These are phyloP conservation scores for Rhizopogon roseolus DNA, from an alignment of 768 basidiomycete species.

Conservation along the genomic window DNA sequence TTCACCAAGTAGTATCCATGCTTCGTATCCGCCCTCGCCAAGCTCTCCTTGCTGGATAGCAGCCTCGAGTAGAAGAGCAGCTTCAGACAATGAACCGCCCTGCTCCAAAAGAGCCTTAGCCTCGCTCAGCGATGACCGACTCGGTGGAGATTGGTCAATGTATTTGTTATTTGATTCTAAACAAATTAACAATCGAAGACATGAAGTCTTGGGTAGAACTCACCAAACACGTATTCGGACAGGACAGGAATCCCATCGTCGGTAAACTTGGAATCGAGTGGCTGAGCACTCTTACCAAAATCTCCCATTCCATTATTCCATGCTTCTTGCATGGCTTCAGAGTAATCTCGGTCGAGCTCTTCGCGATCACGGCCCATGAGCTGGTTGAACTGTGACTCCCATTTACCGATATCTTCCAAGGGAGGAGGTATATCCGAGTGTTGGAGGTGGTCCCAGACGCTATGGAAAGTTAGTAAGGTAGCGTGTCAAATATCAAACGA, in stretches of 20 bases:
- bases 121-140: conserved; percentile 51
- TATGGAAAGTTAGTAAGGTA: conserved; percentile 21
- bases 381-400: conserved; percentile 82
- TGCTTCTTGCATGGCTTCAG: conserved; percentile 53
- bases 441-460: conserved; percentile 60
- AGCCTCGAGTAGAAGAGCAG: conserved; percentile 82
- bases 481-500: conserved; percentile 5
- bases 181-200: conserved; percentile 1
- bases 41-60: conserved; percentile 81
- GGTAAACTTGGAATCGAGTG: conserved; percentile 47
- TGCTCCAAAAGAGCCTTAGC: conserved; percentile 74
- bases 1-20: conserved; percentile 91
- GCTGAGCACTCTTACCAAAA: conserved; percentile 25
- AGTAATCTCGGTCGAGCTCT: conserved; percentile 60
- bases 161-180: conserved; percentile 73
- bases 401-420: conserved; percentile 63
- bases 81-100: conserved; percentile 86
- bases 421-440: conserved; percentile 54
- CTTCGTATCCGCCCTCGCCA: conserved; percentile 79
- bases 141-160: conserved; percentile 43
- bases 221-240: conserved; percentile 74
- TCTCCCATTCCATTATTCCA: conserved; percentile 58
- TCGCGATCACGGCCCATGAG: conserved; percentile 67
- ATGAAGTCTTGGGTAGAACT: conserved; percentile 15
- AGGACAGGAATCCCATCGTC: conserved; percentile 75